A percentile compares a stretch with the other conserved stretches of the same genome.
phyloP scores from a whole-genome alignment of 169 alveolate species.

The Plasmodium yoelii region DNA sequence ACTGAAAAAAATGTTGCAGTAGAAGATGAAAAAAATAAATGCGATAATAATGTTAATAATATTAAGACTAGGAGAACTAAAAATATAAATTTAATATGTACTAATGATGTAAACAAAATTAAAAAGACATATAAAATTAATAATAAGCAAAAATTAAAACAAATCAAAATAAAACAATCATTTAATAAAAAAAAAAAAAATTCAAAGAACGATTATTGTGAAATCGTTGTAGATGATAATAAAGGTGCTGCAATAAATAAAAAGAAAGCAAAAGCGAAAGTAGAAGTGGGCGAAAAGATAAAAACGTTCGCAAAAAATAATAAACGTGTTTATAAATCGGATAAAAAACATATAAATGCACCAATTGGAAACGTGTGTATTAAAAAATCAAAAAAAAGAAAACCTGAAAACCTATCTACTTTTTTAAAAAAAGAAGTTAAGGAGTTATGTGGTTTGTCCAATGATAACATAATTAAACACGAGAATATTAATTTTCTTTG shows the following conservation, averaged over 20 bases:
- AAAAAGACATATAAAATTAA: slow-evolving; percentile 12
- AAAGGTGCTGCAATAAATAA: not conserved
- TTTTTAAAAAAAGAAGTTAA: slow-evolving; percentile 31
- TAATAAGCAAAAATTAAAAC: not conserved
- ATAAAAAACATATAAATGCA: not conserved
- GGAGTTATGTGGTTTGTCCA: slow-evolving; percentile 51
- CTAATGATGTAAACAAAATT: not conserved
- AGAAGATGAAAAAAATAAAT: too few species aligned
- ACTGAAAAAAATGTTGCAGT: too few species aligned
- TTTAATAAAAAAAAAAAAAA: slow-evolving; percentile 4
- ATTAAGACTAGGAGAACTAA: too few species aligned
- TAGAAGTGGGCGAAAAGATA: not conserved
- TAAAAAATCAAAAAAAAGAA: slow-evolving; percentile 4
- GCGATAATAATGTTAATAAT: too few species aligned
- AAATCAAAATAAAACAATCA: slow-evolving; percentile 1
- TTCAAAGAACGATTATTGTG: too few species aligned
- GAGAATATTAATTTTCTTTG: slow-evolving; percentile 10
- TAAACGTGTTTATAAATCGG: slow-evolving; percentile 8
- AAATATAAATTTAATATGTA: too few species aligned
- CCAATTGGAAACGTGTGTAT: not conserved
- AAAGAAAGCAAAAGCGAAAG: not conserved
- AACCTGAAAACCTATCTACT: slow-evolving; percentile 13
- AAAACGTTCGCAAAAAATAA: not conserved
- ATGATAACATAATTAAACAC: slow-evolving; percentile 51
- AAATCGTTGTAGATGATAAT: too few species aligned